Conservation (phyloP, 805 yeast species). For the Nakazawaea holstii region DNA sequence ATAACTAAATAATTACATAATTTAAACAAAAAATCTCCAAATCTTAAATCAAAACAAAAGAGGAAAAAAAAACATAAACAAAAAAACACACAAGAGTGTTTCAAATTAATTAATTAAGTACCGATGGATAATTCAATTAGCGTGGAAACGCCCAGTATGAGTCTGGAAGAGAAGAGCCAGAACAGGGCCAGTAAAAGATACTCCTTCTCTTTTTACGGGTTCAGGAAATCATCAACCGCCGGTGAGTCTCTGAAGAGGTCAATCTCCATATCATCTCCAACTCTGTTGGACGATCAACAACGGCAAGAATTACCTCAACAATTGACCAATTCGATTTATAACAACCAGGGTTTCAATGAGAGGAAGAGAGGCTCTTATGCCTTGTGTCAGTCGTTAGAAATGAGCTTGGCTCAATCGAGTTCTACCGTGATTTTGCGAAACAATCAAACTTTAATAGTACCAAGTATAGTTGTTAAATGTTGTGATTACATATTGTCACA, state of each 20-base stretch:
- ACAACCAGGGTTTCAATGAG: constrained; percentile 1
- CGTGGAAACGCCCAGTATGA: background rate
- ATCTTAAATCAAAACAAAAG: too few relatives aligned
- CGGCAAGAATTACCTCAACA: background rate
- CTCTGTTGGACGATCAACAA: background rate
- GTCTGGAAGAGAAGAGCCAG: background rate
- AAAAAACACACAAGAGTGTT: background rate
- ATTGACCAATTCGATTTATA: constrained; percentile 1
- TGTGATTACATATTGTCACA: constrained; percentile 20
- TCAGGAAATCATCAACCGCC: background rate
- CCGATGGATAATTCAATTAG: too few relatives aligned
- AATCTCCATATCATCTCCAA: constrained; percentile 1
- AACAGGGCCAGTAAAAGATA: constrained; percentile 10
- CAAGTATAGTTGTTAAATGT: constrained; percentile 26
- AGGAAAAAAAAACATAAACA: background rate
- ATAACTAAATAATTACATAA: too few relatives aligned
- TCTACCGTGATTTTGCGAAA: background rate
- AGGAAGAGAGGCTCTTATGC: constrained; percentile 3
- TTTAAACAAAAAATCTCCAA: too few relatives aligned
- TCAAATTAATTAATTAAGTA: too few relatives aligned
- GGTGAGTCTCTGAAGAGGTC: background rate
- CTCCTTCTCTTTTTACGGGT: background rate
- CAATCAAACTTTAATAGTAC: constrained; percentile 16
- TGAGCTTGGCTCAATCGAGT: background rate
- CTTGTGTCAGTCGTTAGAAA: constrained; percentile 2